Percentiles rank a stretch among this genome's conserved stretches.
These are phyloP conservation scores for Albizia julibrissin DNA, from an alignment of 306 rosid genomes.

Conservation along the genomic window DNA sequence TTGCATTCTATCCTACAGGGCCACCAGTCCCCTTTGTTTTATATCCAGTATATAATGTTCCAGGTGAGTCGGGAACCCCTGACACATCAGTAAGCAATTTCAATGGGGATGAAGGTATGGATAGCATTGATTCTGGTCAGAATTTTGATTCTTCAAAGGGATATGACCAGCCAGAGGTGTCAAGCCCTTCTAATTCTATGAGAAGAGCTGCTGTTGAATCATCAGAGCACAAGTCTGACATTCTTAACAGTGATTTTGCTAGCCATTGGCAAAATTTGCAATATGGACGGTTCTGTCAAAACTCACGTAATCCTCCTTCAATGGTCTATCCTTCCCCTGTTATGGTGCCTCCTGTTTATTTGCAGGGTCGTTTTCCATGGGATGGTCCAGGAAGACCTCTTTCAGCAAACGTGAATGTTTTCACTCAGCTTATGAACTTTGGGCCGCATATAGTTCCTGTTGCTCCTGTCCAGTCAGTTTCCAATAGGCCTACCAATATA, in stretches of 20 bases:
- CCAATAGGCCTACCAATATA: constrained; percentile 72
- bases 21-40: constrained; percentile 95
- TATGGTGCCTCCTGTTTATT: constrained; percentile 72
- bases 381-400: constrained; percentile 96
- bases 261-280: constrained; percentile 88
- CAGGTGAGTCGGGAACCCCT: constrained; percentile 60
- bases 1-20: constrained; percentile 86
- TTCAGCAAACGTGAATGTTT: constrained; percentile 55
- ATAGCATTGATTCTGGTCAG: constrained; percentile 63
- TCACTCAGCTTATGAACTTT: constrained; percentile 59
- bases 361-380: constrained; percentile 86
- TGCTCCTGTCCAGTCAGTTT: constrained; percentile 67
- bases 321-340: constrained; percentile 58
- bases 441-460: constrained; percentile 79
- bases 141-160: constrained; percentile 70
- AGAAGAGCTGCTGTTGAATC: constrained; percentile 51
- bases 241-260: constrained; percentile 80
- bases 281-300: constrained; percentile 78
- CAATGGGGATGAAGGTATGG: constrained; percentile 60
- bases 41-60: constrained; percentile 74
- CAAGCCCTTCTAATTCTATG: constrained; percentile 53
- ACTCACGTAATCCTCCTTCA: constrained; percentile 52
- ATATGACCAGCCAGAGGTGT: constrained; percentile 54
- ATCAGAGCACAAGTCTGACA: constrained; percentile 65
- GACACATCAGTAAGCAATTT: constrained; percentile 68